Percentiles rank a stretch among this genome's conserved stretches.
Conservation (phyloP, 2,329 filamentous ascomycete genomes). For the Blastomyces emzantsi region DNA sequence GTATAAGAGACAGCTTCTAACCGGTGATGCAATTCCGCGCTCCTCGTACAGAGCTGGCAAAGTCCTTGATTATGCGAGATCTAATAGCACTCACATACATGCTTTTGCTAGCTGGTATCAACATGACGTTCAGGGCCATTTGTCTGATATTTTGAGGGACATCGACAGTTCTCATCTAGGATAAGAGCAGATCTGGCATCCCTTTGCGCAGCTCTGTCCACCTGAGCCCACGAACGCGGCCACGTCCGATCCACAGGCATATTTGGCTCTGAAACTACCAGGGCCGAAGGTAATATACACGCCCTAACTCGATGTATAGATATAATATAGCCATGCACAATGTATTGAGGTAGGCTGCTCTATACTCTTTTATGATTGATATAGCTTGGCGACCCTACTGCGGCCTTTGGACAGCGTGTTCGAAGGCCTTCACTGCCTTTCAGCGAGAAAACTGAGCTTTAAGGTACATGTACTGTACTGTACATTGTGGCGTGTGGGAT, state of each 20-base stretch:
- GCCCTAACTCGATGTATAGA: too few species aligned
- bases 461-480: too few species aligned
- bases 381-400: too few species aligned
- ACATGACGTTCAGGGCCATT: neutral
- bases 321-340: too few species aligned
- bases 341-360: too few species aligned
- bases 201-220: neutral
- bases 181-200: neutral
- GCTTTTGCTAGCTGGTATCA: neutral
- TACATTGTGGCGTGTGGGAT: too few species aligned
- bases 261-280: neutral
- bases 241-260: neutral
- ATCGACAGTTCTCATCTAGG: neutral
- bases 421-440: too few species aligned
- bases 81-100: neutral
- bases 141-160: neutral
- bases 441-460: too few species aligned
- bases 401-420: too few species aligned
- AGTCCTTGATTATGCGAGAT: neutral
- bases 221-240: neutral
- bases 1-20: too few species aligned
- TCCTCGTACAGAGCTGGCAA: neutral
- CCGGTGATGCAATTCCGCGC: neutral
- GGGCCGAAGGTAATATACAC: too few species aligned
- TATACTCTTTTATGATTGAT: too few species aligned